Base-by-base conservation (phyloP, 2,329 filamentous ascomycete species). In the Cladosporium velox region DNA sequence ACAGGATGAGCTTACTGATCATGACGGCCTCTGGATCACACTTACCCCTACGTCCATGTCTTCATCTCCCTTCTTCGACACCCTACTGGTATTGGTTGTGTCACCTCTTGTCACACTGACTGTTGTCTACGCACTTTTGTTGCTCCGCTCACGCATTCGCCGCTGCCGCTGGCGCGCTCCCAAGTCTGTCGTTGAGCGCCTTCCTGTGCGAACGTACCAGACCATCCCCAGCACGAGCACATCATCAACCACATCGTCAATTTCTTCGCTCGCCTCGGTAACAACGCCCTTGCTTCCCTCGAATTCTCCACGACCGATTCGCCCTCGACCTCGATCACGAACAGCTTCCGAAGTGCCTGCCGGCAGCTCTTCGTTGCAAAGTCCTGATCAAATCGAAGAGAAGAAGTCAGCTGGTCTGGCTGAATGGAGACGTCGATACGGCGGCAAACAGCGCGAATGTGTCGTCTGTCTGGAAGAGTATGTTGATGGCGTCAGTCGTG, bases 401-500 rank as follows among this genome's bases (percentile, higher is more conserved):
- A 87, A 87, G 70, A 79, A 79, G n/a, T 80, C 82, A 51, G 77
- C 78, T 10, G 82, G 82, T 12, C 71, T 84, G 6, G 80, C 82
- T 3, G 81, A 82, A 66, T 84, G 84, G 82, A 81, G 85, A 65
- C 82, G 85, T 61, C 83, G 85, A 58, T 90, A 89, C 71, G 86
- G 85, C 24, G 86, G 87, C 41, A 83, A 86, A 68, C 88, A 90
- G 76, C 88, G 92, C 10, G 95, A 99, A 78, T 99, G 95, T 76
- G 94, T 97, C 14, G 94, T 99, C 2, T 99, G 95, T 73, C 82
- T 99, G 38, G 95, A 99, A 76, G 95, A 99, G 76, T 99, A 98
- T 74, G 84, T 97, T 26, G 93, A 97, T 77, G 95, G 95, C 47
- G 89, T 97, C 72, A 97, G 93, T 77, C 88, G 88, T 74, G 94